phyloP scores from a whole-genome alignment of 2,329 filamentous ascomycete genomes.

The Gnomoniopsis sp. region DNA sequence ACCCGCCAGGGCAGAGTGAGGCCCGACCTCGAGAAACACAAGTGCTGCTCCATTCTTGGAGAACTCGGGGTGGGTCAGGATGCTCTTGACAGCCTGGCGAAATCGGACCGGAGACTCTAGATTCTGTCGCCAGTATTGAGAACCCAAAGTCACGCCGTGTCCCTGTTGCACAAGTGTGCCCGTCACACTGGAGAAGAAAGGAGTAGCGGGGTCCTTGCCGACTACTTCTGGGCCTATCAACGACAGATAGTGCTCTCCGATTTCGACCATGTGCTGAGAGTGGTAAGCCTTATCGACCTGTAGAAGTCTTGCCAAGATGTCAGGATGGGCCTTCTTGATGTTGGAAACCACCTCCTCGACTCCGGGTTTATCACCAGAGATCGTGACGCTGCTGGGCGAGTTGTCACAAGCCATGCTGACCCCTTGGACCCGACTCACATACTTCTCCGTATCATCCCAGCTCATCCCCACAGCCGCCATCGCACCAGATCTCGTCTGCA shows the following conservation, averaged over 20 bases:
- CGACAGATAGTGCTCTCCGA: too few species aligned
- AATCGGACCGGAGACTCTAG: conserved; percentile 25
- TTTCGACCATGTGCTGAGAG: too few species aligned
- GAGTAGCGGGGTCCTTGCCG: too few species aligned
- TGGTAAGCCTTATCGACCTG: conserved; percentile 12
- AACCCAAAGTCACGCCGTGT: too few species aligned
- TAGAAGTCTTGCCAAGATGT: conserved; percentile 25
- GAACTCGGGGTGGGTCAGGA: too few species aligned
- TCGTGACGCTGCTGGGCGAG: conserved; percentile 27
- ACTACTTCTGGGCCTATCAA: too few species aligned
- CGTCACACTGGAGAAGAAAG: too few species aligned
- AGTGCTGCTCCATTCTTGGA: too few species aligned
- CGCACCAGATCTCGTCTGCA: not conserved
- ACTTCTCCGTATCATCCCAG: not conserved
- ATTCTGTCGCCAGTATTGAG: conserved; percentile 16
- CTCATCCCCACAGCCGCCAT: conserved; percentile 1
- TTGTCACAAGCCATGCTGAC: conserved; percentile 9
- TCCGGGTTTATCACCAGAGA: conserved; percentile 32
- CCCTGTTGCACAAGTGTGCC: too few species aligned
- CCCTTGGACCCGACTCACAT: not conserved
- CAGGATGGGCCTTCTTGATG: conserved; percentile 20
- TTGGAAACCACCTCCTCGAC: conserved; percentile 23
- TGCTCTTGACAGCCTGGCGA: conserved; percentile 6
- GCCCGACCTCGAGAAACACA: conserved; percentile 14
- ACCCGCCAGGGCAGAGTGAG: conserved; percentile 23